Evolutionary conservation across 148 eudicot species (phyloP), one percentile per base, ranked within the genome.

Genomic region (Vaccinium vitisidaea): DNA sequence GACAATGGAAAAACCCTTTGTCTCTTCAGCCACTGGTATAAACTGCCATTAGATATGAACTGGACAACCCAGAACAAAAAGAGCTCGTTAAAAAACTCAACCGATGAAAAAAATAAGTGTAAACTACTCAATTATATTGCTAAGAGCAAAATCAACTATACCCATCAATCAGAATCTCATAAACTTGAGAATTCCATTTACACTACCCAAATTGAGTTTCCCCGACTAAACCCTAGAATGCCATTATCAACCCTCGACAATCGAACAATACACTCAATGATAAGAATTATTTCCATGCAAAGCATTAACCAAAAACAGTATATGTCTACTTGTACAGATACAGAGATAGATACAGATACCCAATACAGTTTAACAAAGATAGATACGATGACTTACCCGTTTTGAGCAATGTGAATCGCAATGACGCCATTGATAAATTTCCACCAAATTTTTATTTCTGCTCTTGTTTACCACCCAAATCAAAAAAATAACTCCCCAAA

Each of bases 381-480:
- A 80, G 52, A 59, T 21, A 10, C 73, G 54, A 49, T 12, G 43
- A 16, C 30, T 61, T 53, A 82, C 84, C 65, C 30, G 10, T 30
- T 82, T 82, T 10, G n/a, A n/a, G 30, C 27, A 71, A 82, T 69
- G 84, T 16, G 84, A 71, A 70, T 53, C 56, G 73, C 27, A 4
- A 27, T 36, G 16, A 61, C 82, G 84, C 84, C 77, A 71, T 69
- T 50, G 78, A 70, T 49, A 30, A 82, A 82, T 82, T 50, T 71
- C 65, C 65, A 3, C 16, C 52, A n/a, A 58, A 19, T 61, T n/a
- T 61, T n/a, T 36, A 53, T 21, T 43, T 61, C 30, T 61, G 74
- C 30, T 49, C 25, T 6, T 19, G 12, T 80, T 43, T 39, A n/a
- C 52, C 54, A 19, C 8, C 83, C 36, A 61, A 25, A 43, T 58